Base-by-base conservation (phyloP, 2,329 filamentous ascomycete genomes). In the Fusarium tupiense region DNA sequence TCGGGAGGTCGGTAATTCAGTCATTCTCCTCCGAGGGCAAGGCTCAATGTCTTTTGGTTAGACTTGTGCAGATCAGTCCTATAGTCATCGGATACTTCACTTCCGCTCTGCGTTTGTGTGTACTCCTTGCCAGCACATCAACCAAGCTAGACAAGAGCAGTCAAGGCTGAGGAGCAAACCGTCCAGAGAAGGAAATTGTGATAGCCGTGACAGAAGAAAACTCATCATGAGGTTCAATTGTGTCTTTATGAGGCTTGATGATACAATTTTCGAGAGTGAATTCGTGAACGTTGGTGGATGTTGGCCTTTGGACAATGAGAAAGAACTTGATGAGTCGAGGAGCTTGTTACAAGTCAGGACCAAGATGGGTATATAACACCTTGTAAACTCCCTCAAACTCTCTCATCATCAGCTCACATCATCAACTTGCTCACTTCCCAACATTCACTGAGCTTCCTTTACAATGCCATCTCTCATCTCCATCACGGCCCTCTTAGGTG, bases 181-280 rank as follows among this genome's bases (percentile, higher is more conserved):
- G 6, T 53, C 49, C 49, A 10, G 41, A n/a, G 31, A 43, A 59
- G 70, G 72, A 71, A 57, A 75, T 76, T 76, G 43, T 37, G 73
- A 76, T 73, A 64, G 59, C 29, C 72, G 37, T 35, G 41, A 8
- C 6, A 35, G 17, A 33, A 19, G 44, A 49, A 38, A 35, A 5
- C 6, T 29, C 38, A 63, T 43, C 31, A 64, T 52, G 52, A 62
- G 46, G 33, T 53, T 37, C 22, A 6, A 76, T 76, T 65, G 47
- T 75, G 72, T 65, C 65, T 76, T 76, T 17, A 17, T 47, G 71
- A 72, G 73, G 74, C 64, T 74, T 72, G 61, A 72, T 76, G 74
- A 74, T 72, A 72, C 64, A 74, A 76, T 76, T 56, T 7, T 49
- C 2, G 10, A 37, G 13, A n/a, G 35, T 37, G 19, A 50, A 26